A percentile compares a stretch with the other conserved stretches of the same genome.
phyloP scores from a whole-genome alignment of 805 yeast genomes.

The Metschnikowia koreensis region DNA sequence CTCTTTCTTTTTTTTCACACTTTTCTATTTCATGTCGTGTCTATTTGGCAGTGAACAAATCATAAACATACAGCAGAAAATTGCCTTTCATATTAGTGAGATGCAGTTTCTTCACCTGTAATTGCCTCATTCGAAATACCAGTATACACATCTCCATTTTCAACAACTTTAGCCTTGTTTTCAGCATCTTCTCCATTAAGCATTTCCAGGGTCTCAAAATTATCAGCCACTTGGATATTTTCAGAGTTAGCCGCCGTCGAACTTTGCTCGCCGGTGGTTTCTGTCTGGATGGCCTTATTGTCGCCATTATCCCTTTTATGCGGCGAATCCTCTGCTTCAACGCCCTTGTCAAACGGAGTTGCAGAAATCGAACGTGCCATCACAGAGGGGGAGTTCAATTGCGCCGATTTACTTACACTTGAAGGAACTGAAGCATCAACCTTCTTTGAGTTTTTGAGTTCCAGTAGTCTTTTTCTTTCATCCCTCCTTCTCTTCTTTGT shows the following conservation, averaged over 20 bases:
- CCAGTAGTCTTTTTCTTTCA: conserved; percentile 41
- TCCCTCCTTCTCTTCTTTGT: conserved; percentile 73
- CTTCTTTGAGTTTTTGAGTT: conserved; percentile 16
- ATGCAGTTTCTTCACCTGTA: background rate
- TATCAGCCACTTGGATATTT: background rate
- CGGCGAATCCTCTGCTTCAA: background rate
- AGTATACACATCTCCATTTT: background rate
- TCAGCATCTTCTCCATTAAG: background rate
- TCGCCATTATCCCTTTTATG: background rate
- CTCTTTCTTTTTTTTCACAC: too few species aligned
- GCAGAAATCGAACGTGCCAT: conserved; percentile 3
- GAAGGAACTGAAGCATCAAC: conserved; percentile 15
- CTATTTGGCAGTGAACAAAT: too few species aligned
- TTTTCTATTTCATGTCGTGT: too few species aligned
- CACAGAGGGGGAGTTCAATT: conserved; percentile 3
- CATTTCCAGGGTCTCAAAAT: background rate
- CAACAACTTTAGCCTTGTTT: too few species aligned
- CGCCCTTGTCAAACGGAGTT: conserved; percentile 12
- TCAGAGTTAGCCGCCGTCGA: background rate
- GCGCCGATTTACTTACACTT: conserved; percentile 3
- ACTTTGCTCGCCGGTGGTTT: background rate
- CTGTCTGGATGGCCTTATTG: background rate
- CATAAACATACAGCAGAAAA: too few species aligned
- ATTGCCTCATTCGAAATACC: background rate
- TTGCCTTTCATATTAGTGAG: too few species aligned